These are phyloP conservation scores for Lithospermum erythrorhizon DNA, from an alignment of 257 asterid genomes.

Conservation along the genomic window DNA sequence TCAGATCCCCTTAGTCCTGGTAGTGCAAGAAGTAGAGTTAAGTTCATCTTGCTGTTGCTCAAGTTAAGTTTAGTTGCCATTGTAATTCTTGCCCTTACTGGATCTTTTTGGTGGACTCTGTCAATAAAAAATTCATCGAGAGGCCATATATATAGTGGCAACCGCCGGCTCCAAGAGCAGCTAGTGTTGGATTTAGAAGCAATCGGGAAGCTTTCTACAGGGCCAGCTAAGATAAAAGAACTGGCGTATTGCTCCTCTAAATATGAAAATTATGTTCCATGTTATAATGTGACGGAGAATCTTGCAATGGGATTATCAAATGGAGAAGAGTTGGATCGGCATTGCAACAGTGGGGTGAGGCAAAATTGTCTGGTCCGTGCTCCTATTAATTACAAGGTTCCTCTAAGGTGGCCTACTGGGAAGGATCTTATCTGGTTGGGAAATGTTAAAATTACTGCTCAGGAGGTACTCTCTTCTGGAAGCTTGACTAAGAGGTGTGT, in stretches of 20 bases:
- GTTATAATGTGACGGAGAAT: conserved; percentile 78
- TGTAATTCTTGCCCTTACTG: conserved; percentile 71
- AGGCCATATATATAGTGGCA: conserved; percentile 62
- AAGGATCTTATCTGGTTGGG: conserved; percentile 93
- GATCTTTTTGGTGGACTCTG: conserved; percentile 93
- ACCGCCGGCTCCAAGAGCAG: conserved; percentile 81
- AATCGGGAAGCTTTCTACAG: conserved; percentile 73
- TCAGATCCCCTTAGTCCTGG: conserved; percentile 66
- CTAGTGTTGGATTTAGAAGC: conserved; percentile 74
- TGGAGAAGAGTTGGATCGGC: conserved; percentile 67
- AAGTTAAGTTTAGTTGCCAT: conserved; percentile 62
- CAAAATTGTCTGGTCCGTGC: conserved; percentile 82
- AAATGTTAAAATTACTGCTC: conserved; percentile 96
- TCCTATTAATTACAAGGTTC: conserved; percentile 72
- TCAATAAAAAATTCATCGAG: conserved; percentile 63
- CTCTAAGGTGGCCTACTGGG: conserved; percentile 95
- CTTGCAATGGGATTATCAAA: conserved; percentile 53
- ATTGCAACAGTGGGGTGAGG: conserved; percentile 40
- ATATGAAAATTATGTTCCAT: conserved; percentile 76
- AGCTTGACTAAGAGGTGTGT: conserved; percentile 88
- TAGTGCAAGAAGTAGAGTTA: conserved; percentile 52
- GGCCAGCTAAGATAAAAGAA: conserved; percentile 51
- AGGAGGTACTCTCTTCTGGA: conserved; percentile 95
- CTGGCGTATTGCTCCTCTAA: conserved; percentile 66
- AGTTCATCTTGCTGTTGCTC: conserved; percentile 39